phyloP scores from a whole-genome alignment of 352 stramenopile species.

The Phytophthora brassicae region DNA sequence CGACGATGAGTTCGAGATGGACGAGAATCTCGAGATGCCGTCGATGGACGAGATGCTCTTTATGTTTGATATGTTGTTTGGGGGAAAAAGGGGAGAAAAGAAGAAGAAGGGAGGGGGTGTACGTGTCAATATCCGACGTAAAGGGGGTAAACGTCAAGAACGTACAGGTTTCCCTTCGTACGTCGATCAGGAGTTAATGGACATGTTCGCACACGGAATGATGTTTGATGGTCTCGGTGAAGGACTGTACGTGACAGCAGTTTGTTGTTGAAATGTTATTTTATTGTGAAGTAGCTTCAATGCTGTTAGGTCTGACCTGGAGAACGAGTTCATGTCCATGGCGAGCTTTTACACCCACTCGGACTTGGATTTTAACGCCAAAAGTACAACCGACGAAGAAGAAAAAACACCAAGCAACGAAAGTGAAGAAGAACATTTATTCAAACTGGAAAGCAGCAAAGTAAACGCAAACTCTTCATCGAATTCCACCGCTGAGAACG shows the following conservation, averaged over 20 bases:
- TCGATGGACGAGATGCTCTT: conserved; percentile 75
- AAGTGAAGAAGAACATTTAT: not conserved
- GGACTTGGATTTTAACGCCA: conserved; percentile 17
- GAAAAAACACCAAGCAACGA: conserved; percentile 1
- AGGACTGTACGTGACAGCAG: conserved; percentile 10
- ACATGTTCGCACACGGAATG: conserved; percentile 29
- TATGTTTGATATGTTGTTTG: conserved; percentile 81
- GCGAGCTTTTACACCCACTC: conserved; percentile 36
- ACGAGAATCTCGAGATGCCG: conserved; percentile 30
- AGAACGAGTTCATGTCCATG: conserved; percentile 54
- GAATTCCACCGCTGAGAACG: not conserved
- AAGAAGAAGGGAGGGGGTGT: conserved; percentile 13
- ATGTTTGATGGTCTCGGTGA: conserved; percentile 16
- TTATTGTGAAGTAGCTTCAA: not conserved
- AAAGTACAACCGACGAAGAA: conserved; percentile 5
- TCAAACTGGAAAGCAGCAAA: not conserved
- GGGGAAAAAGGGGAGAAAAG: not conserved
- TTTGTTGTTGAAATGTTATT: not conserved
- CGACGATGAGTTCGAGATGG: conserved; percentile 36
- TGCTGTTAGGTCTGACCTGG: conserved; percentile 26
- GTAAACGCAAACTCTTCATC: not conserved
- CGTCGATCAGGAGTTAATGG: conserved; percentile 26
- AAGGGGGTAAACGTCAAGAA: not conserved
- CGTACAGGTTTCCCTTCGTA: conserved; percentile 15
- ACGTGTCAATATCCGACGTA: conserved; percentile 24